A percentile compares a stretch with the other conserved stretches of the same genome.
Evolutionary conservation across 345 rosid genomes (phyloP).

Genomic region (Leavenworthia alabamica): DNA sequence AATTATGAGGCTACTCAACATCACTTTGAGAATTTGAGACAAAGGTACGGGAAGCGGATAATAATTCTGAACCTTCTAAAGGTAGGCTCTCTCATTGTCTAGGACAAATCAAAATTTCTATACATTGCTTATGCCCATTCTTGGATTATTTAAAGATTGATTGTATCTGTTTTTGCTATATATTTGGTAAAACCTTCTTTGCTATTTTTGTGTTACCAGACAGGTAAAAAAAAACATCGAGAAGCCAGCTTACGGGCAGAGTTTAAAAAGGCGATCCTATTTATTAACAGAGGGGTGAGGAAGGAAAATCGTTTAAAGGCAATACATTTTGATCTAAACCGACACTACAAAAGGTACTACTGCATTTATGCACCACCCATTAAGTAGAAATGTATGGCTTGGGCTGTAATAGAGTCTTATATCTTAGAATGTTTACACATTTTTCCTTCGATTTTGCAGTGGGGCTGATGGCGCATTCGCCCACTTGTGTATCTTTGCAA

Average conservation of each 20-base stretch:
- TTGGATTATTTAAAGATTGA: slow-evolving; percentile 2
- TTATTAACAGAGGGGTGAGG: slow-evolving; percentile 43
- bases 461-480: slow-evolving; percentile 56
- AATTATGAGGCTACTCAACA: slow-evolving; percentile 63
- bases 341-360: slow-evolving; percentile 60
- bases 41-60: slow-evolving; percentile 77
- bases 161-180: slow-evolving; percentile 16
- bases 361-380: neutral
- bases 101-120: neutral
- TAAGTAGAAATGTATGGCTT: neutral
- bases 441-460: slow-evolving; percentile 21
- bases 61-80: slow-evolving; percentile 74
- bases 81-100: slow-evolving; percentile 36
- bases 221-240: slow-evolving; percentile 63
- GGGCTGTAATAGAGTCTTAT: neutral
- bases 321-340: slow-evolving; percentile 74
- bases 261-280: slow-evolving; percentile 59
- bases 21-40: slow-evolving; percentile 74
- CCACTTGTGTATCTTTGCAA: slow-evolving; percentile 34
- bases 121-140: neutral
- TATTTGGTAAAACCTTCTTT: too few species aligned
- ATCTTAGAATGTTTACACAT: neutral
- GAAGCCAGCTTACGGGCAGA: slow-evolving; percentile 69
- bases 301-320: slow-evolving; percentile 57
- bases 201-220: slow-evolving; percentile 37